A percentile compares a stretch with the other conserved stretches of the same genome.
Evolutionary conservation across 139 green algal genomes (phyloP).

Genomic region (Chlamydomonas urium): DNA sequence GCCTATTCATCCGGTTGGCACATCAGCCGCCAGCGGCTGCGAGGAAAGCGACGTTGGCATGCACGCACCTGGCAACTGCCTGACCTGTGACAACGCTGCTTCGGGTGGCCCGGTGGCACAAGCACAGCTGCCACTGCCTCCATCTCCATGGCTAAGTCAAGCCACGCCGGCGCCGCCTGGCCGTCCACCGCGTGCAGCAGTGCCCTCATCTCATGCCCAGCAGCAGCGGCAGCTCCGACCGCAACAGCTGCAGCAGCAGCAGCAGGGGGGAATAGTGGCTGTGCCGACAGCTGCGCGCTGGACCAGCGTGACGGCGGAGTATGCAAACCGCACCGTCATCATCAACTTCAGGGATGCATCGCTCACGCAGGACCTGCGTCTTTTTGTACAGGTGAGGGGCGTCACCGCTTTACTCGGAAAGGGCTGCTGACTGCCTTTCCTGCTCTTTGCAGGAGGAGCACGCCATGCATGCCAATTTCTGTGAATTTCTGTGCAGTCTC

Average conservation of each 20-base stretch:
- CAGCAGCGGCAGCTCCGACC: background rate
- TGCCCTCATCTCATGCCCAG: background rate
- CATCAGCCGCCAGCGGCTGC: no score
- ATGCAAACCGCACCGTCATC: background rate
- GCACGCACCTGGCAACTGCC: no score
- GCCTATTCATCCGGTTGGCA: no score
- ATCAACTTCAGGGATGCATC: background rate
- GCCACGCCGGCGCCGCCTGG: background rate
- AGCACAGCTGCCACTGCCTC: background rate
- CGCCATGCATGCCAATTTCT: background rate
- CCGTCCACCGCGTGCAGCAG: background rate
- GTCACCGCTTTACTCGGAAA: background rate
- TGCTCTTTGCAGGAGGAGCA: background rate
- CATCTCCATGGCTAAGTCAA: background rate
- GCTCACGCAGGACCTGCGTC: background rate
- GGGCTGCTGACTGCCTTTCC: background rate
- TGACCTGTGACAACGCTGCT: no score
- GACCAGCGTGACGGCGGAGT: background rate
- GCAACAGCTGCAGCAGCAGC: background rate
- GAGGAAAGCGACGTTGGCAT: no score
- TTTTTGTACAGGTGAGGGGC: background rate
- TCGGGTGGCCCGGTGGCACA: no score
- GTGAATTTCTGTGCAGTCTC: background rate
- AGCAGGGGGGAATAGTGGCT: background rate
- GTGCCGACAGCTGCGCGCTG: background rate